Percentiles rank a stretch among this genome's conserved stretches.
These are phyloP conservation scores for Hebeloma cylindrosporum DNA, from an alignment of 768 basidiomycete genomes.

Conservation along the genomic window DNA sequence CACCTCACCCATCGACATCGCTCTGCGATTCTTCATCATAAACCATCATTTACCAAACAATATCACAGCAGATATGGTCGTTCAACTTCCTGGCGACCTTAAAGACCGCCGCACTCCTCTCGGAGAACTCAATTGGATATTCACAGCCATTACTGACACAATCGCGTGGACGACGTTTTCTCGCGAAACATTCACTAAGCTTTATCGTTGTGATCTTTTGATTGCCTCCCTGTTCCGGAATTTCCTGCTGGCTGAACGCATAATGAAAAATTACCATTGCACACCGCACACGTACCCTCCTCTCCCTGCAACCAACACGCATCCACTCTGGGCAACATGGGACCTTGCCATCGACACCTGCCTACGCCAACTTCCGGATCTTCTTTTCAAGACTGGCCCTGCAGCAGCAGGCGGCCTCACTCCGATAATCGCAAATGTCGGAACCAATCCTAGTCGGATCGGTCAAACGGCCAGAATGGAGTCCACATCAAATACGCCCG, in stretches of 20 bases:
- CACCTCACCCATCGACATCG: constrained; percentile 97
- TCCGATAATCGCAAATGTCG: constrained; percentile 22
- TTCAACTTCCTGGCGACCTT: constrained; percentile 94
- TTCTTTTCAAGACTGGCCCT: constrained; percentile 48
- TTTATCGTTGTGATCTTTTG: constrained; percentile 93
- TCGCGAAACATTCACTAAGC: constrained; percentile 85
- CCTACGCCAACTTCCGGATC: constrained; percentile 86
- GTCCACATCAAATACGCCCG: too few relatives aligned
- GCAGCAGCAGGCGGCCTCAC: constrained; percentile 5
- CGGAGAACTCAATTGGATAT: constrained; percentile 99
- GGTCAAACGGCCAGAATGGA: constrained; percentile 31
- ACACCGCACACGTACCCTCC: constrained; percentile 92
- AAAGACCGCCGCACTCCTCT: constrained; percentile 95
- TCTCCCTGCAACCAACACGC: constrained; percentile 94
- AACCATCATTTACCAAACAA: constrained; percentile 82
- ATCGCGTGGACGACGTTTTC: constrained; percentile 99
- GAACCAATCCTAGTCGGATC: constrained; percentile 41
- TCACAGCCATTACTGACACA: constrained; percentile 97
- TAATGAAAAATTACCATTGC: constrained; percentile 98
- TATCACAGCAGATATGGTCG: constrained; percentile 85
- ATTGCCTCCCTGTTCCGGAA: constrained; percentile 97
- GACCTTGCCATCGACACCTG: constrained; percentile 95
- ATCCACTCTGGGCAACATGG: constrained; percentile 96
- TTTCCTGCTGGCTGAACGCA: constrained; percentile 93
- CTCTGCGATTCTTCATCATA: constrained; percentile 90